Conservation (phyloP, 352 stramenopile genomes). For the Globisporangium lucens region DNA sequence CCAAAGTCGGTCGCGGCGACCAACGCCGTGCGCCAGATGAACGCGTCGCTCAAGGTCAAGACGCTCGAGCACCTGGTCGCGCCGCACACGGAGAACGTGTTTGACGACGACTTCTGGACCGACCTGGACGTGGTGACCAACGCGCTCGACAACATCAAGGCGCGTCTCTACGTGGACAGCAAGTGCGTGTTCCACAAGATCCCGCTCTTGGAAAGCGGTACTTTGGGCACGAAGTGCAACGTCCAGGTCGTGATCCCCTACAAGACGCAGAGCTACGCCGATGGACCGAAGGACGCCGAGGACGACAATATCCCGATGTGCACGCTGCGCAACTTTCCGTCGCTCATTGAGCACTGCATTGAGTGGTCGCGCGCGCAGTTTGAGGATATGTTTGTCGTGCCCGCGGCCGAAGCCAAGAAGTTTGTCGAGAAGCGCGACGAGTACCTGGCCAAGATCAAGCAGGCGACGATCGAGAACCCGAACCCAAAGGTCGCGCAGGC, state of each 20-base stretch:
- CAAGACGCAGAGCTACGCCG: constrained; percentile 93
- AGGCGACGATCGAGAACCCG: constrained; percentile 68
- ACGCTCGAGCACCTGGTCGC: constrained; percentile 78
- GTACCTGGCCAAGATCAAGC: constrained; percentile 76
- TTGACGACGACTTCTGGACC: constrained; percentile 81
- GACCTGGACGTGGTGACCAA: constrained; percentile 96
- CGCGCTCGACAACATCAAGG: constrained; percentile 98
- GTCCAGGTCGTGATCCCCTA: constrained; percentile 89
- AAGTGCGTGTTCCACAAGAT: constrained; percentile 97
- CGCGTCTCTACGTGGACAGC: constrained; percentile 97
- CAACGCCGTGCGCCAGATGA: constrained; percentile 73
- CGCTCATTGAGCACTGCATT: constrained; percentile 96
- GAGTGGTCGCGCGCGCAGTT: constrained; percentile 95
- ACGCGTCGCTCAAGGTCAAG: constrained; percentile 72
- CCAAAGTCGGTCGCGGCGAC: constrained; percentile 82
- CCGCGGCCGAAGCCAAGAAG: constrained; percentile 81
- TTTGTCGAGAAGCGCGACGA: constrained; percentile 67
- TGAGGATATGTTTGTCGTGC: constrained; percentile 82
- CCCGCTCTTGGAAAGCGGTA: constrained; percentile 97
- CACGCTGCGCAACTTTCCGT: constrained; percentile 99
- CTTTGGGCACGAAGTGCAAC: constrained; percentile 98
- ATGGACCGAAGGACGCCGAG: constrained; percentile 94
- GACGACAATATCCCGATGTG: constrained; percentile 99
- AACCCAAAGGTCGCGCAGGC: constrained; percentile 67
- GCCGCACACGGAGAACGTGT: constrained; percentile 78